phyloP scores from a whole-genome alignment of 2,329 filamentous ascomycete genomes.

The Clonostachys chloroleuca region DNA sequence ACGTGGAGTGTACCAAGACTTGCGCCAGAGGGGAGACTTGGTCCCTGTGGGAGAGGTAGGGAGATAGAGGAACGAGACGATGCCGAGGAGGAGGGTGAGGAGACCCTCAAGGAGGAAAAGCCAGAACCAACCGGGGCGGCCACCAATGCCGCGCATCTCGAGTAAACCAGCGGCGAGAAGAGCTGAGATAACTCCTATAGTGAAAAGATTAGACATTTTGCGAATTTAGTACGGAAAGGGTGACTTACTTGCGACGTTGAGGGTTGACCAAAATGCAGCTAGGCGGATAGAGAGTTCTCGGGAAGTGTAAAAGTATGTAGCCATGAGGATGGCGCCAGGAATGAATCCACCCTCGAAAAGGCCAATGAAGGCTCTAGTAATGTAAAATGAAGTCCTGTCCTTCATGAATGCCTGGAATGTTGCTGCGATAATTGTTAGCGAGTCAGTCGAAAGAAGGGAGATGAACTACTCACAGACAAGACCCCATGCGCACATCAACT shows the following conservation, averaged over 20 bases:
- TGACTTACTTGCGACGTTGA: constrained; percentile 29
- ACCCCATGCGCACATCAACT: constrained; percentile 44
- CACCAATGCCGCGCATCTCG: constrained; percentile 41
- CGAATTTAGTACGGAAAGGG: constrained; percentile 10
- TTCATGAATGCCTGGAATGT: constrained; percentile 47
- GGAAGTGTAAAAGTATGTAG: constrained; percentile 70
- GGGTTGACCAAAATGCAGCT: constrained; percentile 62
- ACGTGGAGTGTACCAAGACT: constrained; percentile 61
- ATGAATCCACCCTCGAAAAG: constrained; percentile 54
- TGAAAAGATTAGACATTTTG: constrained; percentile 26
- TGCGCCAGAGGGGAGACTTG: constrained; percentile 53
- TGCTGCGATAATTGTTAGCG: constrained; percentile 9
- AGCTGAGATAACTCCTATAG: constrained; percentile 38
- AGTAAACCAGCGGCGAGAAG: constrained; percentile 39
- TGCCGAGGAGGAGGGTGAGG: constrained; percentile 46
- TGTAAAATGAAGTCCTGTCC: constrained; percentile 39
- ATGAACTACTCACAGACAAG: constrained; percentile 25
- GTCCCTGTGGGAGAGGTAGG: constrained; percentile 64
- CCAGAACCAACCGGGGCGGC: constrained; percentile 51
- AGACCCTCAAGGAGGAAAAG: constrained; percentile 36
- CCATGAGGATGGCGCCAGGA: constrained; percentile 57
- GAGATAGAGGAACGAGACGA: constrained; percentile 44
- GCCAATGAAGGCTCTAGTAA: constrained; percentile 47
- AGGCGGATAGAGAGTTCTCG: constrained; percentile 63
- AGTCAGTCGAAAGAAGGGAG: not conserved